Evolutionary conservation across 495 filamentous ascomycete species (phyloP), one percentile per base, ranked within the genome.

Genomic region (Hypoxylon cercidicola): DNA sequence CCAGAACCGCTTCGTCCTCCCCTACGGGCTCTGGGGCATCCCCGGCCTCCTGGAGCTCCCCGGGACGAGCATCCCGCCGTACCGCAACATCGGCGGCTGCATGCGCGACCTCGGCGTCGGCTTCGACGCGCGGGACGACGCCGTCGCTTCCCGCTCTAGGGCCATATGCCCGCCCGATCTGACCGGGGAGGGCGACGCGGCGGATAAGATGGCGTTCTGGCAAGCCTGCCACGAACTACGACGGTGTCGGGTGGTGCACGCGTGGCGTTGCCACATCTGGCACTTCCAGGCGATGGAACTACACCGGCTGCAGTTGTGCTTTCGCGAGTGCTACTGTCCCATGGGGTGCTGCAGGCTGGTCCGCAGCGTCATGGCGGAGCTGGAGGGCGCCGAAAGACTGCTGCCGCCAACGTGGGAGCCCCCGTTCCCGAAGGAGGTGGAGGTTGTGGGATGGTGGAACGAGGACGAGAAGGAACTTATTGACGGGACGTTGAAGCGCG

Each of bases 1-100:
- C 12, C 10, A 13, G 12, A 60, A 60, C 18, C 57, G 57, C 6
- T 60, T 60, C 39, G 57, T 60, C 23, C 45, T 45, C n/a, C 39
- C 46, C 3, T 35, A 18, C 18, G 37, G 39, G 5, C 7, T 8
- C 2, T 35, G 16, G 15, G 11, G 13, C 15, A 12, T 37, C 47
- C 10, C 28, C n/a, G 8, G 13, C 13, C 3, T 28, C 25, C 25
- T 28, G 25, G 3, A 7, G 25, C 25, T 7, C 25, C 25, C 7
- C 25, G 25, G 7, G 3, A 3, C 25, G 25, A 28, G 3, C 25
- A 7, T 28, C 25, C 25, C 25, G 25, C 25, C 34, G 34, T 9
- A 37, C 34, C 4, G 34, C 11, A 2, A 5, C 4, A 37, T 11
- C 11, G 2, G 34, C 13, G 11, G 13, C 11, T 9, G 3, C 34